Percentiles rank a stretch among this genome's conserved stretches.
These are phyloP conservation scores for Phytophthora rubi DNA, from an alignment of 352 stramenopile species.

Conservation along the genomic window DNA sequence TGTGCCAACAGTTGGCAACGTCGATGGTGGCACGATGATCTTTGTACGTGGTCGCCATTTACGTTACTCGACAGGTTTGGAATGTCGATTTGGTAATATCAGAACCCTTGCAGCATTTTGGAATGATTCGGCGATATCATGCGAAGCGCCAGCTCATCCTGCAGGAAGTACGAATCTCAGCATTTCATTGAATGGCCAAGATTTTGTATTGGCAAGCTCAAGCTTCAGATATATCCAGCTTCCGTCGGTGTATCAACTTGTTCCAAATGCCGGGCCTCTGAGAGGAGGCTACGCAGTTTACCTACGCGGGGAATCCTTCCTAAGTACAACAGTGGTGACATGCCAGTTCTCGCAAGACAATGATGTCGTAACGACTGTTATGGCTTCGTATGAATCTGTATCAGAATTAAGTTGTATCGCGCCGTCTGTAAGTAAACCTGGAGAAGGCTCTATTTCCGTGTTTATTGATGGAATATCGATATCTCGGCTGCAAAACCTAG, in stretches of 20 bases:
- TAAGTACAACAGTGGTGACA: conserved; percentile 21
- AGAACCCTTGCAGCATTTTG: conserved; percentile 59
- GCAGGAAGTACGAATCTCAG: conserved; percentile 40
- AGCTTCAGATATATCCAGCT: conserved; percentile 59
- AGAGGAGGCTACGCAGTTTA: conserved; percentile 42
- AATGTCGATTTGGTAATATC: conserved; percentile 63
- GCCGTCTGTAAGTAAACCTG: conserved; percentile 18
- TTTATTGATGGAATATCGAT: conserved; percentile 36
- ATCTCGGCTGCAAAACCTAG: conserved; percentile 21
- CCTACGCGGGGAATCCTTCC: conserved; percentile 41
- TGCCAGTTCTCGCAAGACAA: conserved; percentile 42
- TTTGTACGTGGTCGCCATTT: conserved; percentile 72
- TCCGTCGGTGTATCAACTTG: conserved; percentile 55
- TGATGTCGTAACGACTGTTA: not conserved
- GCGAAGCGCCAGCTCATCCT: conserved; percentile 53
- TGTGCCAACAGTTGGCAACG: conserved; percentile 46
- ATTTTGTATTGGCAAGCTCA: conserved; percentile 44
- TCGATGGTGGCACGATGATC: conserved; percentile 64
- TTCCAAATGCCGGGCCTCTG: conserved; percentile 40
- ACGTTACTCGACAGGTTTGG: conserved; percentile 45
- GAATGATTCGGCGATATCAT: conserved; percentile 63
- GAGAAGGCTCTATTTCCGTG: conserved; percentile 32
- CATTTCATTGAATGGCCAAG: conserved; percentile 72
- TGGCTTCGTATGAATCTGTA: conserved; percentile 30
- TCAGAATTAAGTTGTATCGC: conserved; percentile 31